Percentiles rank a stretch among this genome's conserved stretches.
phyloP scores from a whole-genome alignment of 768 basidiomycete genomes.

The Rhodotorula kratochvilovae region DNA sequence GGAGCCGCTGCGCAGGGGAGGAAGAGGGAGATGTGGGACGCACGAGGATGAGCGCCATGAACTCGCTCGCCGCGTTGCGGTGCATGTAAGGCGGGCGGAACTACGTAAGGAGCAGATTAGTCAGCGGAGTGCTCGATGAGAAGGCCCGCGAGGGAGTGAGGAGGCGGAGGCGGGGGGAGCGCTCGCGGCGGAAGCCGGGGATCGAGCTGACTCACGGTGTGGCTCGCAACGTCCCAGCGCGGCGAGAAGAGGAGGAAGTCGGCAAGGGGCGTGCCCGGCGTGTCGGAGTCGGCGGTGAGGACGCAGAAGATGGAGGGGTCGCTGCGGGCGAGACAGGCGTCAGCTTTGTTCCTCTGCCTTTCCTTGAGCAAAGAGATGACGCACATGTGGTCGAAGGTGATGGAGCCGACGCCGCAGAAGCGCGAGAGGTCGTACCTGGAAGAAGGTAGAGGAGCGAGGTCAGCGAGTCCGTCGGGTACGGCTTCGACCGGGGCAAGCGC shows the following conservation, averaged over 20 bases:
- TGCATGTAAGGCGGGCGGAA: slow-evolving; percentile 54
- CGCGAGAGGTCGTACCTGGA: slow-evolving; percentile 13
- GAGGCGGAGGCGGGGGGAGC: slow-evolving; percentile 43
- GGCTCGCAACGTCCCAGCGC: slow-evolving; percentile 63
- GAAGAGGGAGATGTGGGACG: too few relatives aligned
- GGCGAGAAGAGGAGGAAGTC: slow-evolving; percentile 65
- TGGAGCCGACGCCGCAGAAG: slow-evolving; percentile 56
- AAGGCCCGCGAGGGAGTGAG: too few relatives aligned
- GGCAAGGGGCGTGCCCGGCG: slow-evolving; percentile 57
- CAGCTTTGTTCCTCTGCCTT: too few relatives aligned
- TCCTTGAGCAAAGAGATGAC: too few relatives aligned
- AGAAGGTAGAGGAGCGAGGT: neutral
- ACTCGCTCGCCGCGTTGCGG: slow-evolving; percentile 60
- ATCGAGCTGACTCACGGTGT: too few relatives aligned
- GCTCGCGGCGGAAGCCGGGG: too few relatives aligned
- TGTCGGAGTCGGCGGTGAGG: slow-evolving; percentile 63
- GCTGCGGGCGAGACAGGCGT: too few relatives aligned
- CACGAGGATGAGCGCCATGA: slow-evolving; percentile 60
- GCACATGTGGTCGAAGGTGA: slow-evolving; percentile 65
- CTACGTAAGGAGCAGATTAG: slow-evolving; percentile 43
- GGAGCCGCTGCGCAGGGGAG: too few relatives aligned
- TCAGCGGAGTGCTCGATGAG: slow-evolving; percentile 33
- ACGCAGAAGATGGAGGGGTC: slow-evolving; percentile 52
- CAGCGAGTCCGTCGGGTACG: neutral
- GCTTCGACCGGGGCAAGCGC: neutral